These are phyloP conservation scores for Centella asiatica DNA, from an alignment of 129 eudicot species.

Conservation along the genomic window DNA sequence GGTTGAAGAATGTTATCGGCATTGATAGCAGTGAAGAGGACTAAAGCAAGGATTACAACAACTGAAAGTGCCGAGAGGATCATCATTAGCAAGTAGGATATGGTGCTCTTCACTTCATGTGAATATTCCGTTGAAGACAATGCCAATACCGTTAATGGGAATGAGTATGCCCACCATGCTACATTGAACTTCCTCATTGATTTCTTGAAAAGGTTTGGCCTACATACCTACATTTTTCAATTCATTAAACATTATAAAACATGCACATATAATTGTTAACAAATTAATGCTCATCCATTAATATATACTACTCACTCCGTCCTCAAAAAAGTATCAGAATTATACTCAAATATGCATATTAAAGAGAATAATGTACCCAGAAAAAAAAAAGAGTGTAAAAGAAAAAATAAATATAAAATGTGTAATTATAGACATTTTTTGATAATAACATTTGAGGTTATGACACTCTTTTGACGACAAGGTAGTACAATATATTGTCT, in stretches of 20 bases:
- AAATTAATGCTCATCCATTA: too few species aligned
- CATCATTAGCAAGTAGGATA: conserved; percentile 6
- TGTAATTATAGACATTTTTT: too few species aligned
- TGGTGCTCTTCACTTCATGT: conserved; percentile 22
- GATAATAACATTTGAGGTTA: too few species aligned
- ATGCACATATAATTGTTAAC: not conserved
- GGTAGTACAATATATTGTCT: too few species aligned
- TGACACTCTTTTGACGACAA: too few species aligned
- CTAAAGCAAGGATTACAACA: not conserved
- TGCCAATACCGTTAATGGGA: conserved; percentile 42
- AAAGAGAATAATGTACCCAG: too few species aligned
- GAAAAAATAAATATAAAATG: too few species aligned
- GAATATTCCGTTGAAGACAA: conserved; percentile 33
- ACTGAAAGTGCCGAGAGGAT: not conserved
- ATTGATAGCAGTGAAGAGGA: conserved; percentile 1
- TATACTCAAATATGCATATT: too few species aligned
- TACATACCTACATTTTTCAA: not conserved
- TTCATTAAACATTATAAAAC: not conserved
- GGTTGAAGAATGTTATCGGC: not conserved
- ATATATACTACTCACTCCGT: too few species aligned
- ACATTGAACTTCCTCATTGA: conserved; percentile 41
- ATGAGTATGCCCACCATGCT: conserved; percentile 70
- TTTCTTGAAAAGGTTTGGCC: conserved; percentile 37
- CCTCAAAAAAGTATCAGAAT: too few species aligned
- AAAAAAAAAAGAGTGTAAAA: too few species aligned